Conservation (phyloP, 352 stramenopile genomes). For the Paralagenidium karlingii region DNA sequence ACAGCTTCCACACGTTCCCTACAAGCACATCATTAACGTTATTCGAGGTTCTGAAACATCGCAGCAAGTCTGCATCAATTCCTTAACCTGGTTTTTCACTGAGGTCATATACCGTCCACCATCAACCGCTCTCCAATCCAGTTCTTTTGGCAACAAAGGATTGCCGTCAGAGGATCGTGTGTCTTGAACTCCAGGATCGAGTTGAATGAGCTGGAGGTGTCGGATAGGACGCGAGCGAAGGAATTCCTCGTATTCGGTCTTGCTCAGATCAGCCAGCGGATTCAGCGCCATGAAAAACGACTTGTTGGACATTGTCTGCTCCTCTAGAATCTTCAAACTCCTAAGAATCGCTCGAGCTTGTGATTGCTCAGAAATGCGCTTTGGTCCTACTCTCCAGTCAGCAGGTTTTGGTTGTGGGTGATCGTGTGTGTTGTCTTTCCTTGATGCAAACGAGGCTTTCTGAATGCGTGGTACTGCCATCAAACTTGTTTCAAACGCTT, state of each 20-base stretch:
- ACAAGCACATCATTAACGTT: too few relatives aligned
- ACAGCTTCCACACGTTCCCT: slow-evolving; percentile 86
- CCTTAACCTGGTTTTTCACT: slow-evolving; percentile 91
- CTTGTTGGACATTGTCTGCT: slow-evolving; percentile 30
- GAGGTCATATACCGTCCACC: slow-evolving; percentile 76
- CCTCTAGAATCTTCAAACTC: slow-evolving; percentile 24
- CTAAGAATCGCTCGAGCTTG: slow-evolving; percentile 25
- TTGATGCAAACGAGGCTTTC: too few relatives aligned
- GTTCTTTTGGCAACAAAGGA: too few relatives aligned
- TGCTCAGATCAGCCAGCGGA: slow-evolving; percentile 47
- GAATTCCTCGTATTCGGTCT: slow-evolving; percentile 49
- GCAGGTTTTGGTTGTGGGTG: too few relatives aligned
- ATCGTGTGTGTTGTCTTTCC: too few relatives aligned
- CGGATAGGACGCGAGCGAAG: slow-evolving; percentile 23
- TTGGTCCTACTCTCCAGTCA: slow-evolving; percentile 39
- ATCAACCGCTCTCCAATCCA: slow-evolving; percentile 63
- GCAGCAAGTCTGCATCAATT: too few relatives aligned
- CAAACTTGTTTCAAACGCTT: too few relatives aligned
- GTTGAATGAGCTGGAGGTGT: slow-evolving; percentile 4
- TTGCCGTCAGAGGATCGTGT: too few relatives aligned
- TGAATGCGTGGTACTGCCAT: too few relatives aligned
- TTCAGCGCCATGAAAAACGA: slow-evolving; percentile 52
- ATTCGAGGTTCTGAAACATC: too few relatives aligned
- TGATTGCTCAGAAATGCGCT: slow-evolving; percentile 21
- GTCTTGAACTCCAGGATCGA: slow-evolving; percentile 4